Conservation (phyloP, 306 rosid genomes). For the Psophocarpus tetragonolobus region DNA sequence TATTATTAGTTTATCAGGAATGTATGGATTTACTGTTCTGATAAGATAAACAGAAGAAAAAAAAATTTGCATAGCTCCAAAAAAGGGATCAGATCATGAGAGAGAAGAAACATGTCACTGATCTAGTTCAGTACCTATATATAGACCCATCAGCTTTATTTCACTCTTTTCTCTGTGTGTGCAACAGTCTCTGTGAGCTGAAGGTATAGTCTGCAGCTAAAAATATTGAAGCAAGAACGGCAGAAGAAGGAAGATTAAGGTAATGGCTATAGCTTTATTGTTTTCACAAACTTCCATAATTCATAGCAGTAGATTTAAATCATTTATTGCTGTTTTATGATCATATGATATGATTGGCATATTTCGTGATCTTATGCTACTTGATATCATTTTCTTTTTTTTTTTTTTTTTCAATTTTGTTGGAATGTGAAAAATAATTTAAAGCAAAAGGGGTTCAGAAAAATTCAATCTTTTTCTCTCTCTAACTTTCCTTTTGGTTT, state of each 20-base stretch:
- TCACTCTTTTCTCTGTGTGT: slow-evolving; percentile 17
- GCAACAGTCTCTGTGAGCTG: slow-evolving; percentile 15
- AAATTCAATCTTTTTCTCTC: slow-evolving; percentile 12
- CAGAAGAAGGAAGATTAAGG: slow-evolving; percentile 16
- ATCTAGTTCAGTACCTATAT: slow-evolving; percentile 21
- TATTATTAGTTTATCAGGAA: not conserved
- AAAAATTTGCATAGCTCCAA: not conserved
- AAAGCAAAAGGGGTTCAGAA: not conserved
- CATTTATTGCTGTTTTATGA: not conserved
- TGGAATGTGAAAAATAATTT: not conserved
- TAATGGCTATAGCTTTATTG: not conserved
- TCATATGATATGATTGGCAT: not conserved
- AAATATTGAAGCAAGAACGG: slow-evolving; percentile 18
- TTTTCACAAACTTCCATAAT: not conserved
- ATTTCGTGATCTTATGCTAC: not conserved
- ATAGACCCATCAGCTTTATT: slow-evolving; percentile 14
- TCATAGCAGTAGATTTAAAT: not conserved
- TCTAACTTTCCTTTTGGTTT: slow-evolving; percentile 20
- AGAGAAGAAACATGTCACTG: slow-evolving; percentile 7
- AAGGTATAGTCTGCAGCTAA: not conserved
- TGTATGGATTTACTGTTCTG: not conserved
- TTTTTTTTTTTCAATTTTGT: slow-evolving; percentile 20
- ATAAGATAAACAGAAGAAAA: not conserved
- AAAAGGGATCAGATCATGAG: slow-evolving; percentile 21
- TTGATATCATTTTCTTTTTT: slow-evolving; percentile 30